Base-by-base conservation (phyloP, 164 flowering plant species). In the Taxillus chinensis region DNA sequence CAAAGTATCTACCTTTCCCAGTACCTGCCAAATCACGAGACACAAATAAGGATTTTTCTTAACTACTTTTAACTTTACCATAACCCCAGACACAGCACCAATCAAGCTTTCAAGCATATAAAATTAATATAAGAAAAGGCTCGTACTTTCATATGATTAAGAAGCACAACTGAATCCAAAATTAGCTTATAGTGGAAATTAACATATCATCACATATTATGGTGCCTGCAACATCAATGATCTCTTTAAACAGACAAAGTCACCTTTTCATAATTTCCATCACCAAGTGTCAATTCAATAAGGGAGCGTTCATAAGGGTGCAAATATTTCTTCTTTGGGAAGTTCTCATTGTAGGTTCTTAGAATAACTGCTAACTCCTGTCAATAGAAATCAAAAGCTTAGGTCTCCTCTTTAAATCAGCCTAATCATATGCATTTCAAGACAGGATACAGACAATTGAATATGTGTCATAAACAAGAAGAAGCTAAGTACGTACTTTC, bases 231-330 rank as follows among this genome's bases (percentile, higher is more conserved):
- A 55, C 13, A 16, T 17, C 38, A 55, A 13, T 16, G 9, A n/a
- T 55, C 58, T 10, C 9, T 55, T 55, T 4, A 17, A n/a, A n/a
- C 10, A 6, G 5, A n/a, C 10, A 5, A 55, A 39, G 3, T 14
- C 77, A 92, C 97, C 95, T 83, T 73, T 76, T 93, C 98, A 73
- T 90, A 93, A 53, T 79, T 81, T 67, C 98, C 97, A 74, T 87
- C 97, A 45, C 98, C 98, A 67, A 92, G 90, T 17, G 97, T 90
- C 80, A 92, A 67, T 68, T 92, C 95, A 63, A 90, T 69, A 54
- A 92, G 83, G 63, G 96, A 86, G 51, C 88, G 80, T 70, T 93
- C 98, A 73, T 90, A 93, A 51, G 96, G 95, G 77, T 93, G 98
- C 74, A 93, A 73, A 70, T 60, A 42, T 27, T 62, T 75, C 68